Percentiles rank a stretch among this genome's conserved stretches.
These are phyloP conservation scores for Fusarium buharicum DNA, from an alignment of 2,329 filamentous ascomycete genomes.

Conservation along the genomic window DNA sequence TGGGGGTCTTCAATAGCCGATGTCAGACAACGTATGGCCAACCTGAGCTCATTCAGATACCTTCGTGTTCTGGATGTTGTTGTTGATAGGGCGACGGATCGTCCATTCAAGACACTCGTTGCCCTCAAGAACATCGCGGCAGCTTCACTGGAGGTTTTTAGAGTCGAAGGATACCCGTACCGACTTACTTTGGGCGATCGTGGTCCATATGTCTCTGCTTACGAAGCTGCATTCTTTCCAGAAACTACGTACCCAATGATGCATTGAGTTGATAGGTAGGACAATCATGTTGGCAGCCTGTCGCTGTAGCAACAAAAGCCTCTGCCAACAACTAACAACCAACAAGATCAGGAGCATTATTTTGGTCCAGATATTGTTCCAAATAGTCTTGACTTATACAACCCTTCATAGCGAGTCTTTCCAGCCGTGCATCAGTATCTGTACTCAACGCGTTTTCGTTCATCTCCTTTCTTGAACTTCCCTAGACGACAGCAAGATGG, in stretches of 20 bases:
- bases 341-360: too few species aligned
- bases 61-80: slow-evolving; percentile 14
- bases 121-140: slow-evolving; percentile 10
- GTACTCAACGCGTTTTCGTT: too few species aligned
- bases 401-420: too few species aligned
- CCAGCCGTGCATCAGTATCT: too few species aligned
- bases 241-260: background rate
- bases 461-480: too few species aligned
- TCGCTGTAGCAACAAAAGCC: too few species aligned
- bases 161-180: slow-evolving; percentile 14
- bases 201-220: background rate
- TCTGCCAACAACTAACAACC: too few species aligned
- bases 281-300: too few species aligned
- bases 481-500: too few species aligned
- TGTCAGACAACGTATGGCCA: background rate
- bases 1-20: background rate
- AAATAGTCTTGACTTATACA: too few species aligned
- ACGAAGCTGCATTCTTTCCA: background rate
- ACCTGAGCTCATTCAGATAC: background rate
- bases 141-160: slow-evolving; percentile 8
- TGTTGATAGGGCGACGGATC: background rate
- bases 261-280: too few species aligned
- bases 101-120: slow-evolving; percentile 9
- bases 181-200: background rate
- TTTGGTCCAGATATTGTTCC: too few species aligned